Percentiles rank a stretch among this genome's conserved stretches.
Conservation (phyloP, 2,329 filamentous ascomycete species). For the Aspergillus ustus region DNA sequence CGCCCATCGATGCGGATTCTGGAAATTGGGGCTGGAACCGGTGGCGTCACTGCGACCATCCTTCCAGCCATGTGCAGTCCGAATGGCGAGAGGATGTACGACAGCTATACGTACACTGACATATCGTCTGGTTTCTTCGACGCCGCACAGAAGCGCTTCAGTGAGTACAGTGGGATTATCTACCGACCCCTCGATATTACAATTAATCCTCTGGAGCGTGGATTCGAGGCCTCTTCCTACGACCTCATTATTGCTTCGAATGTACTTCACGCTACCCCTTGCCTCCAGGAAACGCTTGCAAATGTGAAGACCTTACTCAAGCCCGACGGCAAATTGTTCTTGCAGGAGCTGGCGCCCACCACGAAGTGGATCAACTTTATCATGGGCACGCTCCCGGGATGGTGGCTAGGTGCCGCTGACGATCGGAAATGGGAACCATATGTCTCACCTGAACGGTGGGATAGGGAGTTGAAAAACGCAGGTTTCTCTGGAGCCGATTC, state of each 20-base stretch:
- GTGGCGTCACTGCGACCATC: constrained; percentile 28
- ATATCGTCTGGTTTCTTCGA: constrained; percentile 36
- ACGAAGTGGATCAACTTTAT: constrained; percentile 9
- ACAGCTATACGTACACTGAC: constrained; percentile 36
- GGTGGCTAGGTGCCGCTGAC: constrained; percentile 40
- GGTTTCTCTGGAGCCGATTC: constrained; percentile 26
- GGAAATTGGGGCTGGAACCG: constrained; percentile 39
- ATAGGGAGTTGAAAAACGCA: constrained; percentile 22
- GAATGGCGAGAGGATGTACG: constrained; percentile 21
- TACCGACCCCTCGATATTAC: constrained; percentile 38
- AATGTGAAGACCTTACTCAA: constrained; percentile 34
- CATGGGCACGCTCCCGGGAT: constrained; percentile 42
- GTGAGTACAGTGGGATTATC: constrained; percentile 28
- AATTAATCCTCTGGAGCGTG: constrained; percentile 33
- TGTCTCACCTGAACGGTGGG: constrained; percentile 24
- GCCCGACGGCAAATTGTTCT: constrained; percentile 52
- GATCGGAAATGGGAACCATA: constrained; percentile 25
- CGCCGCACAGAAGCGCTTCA: constrained; percentile 30
- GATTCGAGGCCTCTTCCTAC: constrained; percentile 33
- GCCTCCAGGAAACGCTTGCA: neutral
- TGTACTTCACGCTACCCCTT: constrained; percentile 31
- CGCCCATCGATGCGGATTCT: constrained; percentile 30
- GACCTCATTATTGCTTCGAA: constrained; percentile 43
- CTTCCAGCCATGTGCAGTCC: constrained; percentile 18
- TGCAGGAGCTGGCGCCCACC: constrained; percentile 45